A percentile compares a stretch with the other conserved stretches of the same genome.
These are phyloP conservation scores for Leishmania braziliensis DNA, from an alignment of 208 protist species.

Conservation along the genomic window DNA sequence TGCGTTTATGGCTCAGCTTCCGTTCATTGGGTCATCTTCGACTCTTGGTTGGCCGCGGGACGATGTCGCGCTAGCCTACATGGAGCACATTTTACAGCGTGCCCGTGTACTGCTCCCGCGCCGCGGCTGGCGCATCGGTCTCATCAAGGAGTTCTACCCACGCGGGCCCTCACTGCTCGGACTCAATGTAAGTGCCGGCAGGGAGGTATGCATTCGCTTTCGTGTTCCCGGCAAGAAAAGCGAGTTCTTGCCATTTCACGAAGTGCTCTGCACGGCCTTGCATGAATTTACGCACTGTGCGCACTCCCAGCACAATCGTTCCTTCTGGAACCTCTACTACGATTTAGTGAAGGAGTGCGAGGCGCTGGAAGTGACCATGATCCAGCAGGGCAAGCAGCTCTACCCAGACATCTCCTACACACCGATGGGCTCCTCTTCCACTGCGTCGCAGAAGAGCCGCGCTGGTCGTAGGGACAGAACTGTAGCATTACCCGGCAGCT, in stretches of 20 bases:
- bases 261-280: slow-evolving; percentile 85
- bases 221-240: slow-evolving; percentile 58
- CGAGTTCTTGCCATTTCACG: slow-evolving; percentile 85
- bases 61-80: slow-evolving; percentile 62
- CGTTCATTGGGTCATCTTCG: slow-evolving; percentile 42
- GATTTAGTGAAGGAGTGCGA: slow-evolving; percentile 80
- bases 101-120: slow-evolving; percentile 45
- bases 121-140: slow-evolving; percentile 63
- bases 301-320: slow-evolving; percentile 58
- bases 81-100: slow-evolving; percentile 65
- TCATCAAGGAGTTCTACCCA: slow-evolving; percentile 88
- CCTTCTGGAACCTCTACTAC: slow-evolving; percentile 82
- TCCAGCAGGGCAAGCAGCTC: slow-evolving; percentile 33
- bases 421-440: not conserved
- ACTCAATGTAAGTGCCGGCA: slow-evolving; percentile 81
- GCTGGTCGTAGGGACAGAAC: not conserved
- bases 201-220: slow-evolving; percentile 83
- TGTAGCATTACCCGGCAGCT: not conserved
- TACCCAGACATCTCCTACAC: slow-evolving; percentile 40
- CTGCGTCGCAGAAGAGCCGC: not conserved
- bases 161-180: slow-evolving; percentile 70
- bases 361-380: slow-evolving; percentile 53
- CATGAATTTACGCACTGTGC: slow-evolving; percentile 90
- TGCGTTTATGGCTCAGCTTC: slow-evolving; percentile 32
- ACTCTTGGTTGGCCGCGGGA: slow-evolving; percentile 73